Percentiles rank a stretch among this genome's conserved stretches.
Conservation (phyloP, 2,329 filamentous ascomycete genomes). For the Teratosphaeria viscida region DNA sequence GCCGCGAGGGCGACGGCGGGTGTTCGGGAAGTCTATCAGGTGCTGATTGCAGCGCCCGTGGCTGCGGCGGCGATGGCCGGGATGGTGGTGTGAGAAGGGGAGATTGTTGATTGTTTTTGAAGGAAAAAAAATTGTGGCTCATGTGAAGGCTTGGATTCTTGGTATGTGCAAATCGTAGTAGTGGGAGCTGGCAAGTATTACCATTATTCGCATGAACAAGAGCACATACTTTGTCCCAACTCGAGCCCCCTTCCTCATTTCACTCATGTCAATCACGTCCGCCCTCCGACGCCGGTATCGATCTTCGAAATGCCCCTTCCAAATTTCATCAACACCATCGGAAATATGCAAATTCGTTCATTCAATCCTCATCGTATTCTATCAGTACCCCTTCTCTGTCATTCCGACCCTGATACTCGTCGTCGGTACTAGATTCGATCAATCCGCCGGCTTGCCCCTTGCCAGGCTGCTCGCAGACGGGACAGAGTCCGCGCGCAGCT, state of each 20-base stretch:
- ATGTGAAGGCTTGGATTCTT: background rate
- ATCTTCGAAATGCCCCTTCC: background rate
- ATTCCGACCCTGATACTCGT: background rate
- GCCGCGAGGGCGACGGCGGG: background rate
- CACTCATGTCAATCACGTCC: background rate
- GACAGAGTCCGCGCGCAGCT: background rate
- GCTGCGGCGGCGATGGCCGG: constrained; percentile 3
- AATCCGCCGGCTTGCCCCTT: background rate
- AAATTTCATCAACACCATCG: background rate
- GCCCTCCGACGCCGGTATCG: background rate
- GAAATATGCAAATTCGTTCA: background rate
- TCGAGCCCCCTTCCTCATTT: background rate
- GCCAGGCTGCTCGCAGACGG: background rate
- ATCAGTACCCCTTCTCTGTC: background rate
- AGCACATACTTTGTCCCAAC: background rate
- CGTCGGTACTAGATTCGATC: background rate
- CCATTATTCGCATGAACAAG: background rate
- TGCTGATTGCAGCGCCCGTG: constrained; percentile 4
- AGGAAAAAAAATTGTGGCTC: too few species aligned
- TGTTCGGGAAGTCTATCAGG: constrained; percentile 5
- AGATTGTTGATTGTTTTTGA: background rate
- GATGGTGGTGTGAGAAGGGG: background rate
- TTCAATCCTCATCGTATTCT: background rate
- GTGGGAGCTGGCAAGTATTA: background rate
- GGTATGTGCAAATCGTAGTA: background rate